These are phyloP conservation scores for Orbilia javanica DNA, from an alignment of 2,329 filamentous ascomycete genomes.

Conservation along the genomic window DNA sequence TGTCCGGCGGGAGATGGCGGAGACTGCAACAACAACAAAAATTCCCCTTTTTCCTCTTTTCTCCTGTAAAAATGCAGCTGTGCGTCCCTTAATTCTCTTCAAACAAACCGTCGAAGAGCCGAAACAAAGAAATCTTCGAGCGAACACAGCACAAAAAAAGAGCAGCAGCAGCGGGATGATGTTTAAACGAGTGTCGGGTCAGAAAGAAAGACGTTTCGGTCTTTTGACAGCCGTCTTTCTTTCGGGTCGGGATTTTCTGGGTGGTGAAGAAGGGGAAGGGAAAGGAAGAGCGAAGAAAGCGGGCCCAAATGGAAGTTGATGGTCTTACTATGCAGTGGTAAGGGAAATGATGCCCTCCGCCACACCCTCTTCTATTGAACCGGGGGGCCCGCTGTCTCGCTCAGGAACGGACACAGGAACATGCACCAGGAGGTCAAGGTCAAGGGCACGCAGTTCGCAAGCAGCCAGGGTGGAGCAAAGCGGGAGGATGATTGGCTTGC, in stretches of 20 bases:
- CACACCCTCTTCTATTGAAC: slow-evolving; percentile 43
- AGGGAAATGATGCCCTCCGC: slow-evolving; percentile 56
- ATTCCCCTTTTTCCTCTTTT: slow-evolving; percentile 41
- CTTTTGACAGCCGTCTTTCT: slow-evolving; percentile 42
- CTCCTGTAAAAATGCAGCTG: neutral
- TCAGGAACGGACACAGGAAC: slow-evolving; percentile 45
- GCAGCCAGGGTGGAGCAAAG: slow-evolving; percentile 22
- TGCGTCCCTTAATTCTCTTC: slow-evolving; percentile 24
- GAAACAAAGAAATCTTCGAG: slow-evolving; percentile 36
- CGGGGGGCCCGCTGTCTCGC: slow-evolving; percentile 40
- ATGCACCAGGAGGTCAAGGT: slow-evolving; percentile 44
- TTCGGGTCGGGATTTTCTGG: slow-evolving; percentile 46
- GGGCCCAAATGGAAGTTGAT: slow-evolving; percentile 50
- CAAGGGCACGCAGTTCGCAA: slow-evolving; percentile 11
- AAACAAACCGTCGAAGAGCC: slow-evolving; percentile 8
- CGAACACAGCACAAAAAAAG: slow-evolving; percentile 2
- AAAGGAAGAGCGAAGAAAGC: slow-evolving; percentile 36
- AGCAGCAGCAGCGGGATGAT: neutral
- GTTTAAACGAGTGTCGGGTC: slow-evolving; percentile 54
- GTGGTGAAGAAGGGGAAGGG: slow-evolving; percentile 50
- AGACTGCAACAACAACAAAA: slow-evolving; percentile 20
- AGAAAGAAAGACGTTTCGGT: slow-evolving; percentile 38
- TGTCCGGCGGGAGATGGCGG: slow-evolving; percentile 10
- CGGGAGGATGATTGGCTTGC: slow-evolving; percentile 56
- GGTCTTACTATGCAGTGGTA: slow-evolving; percentile 8